phyloP scores from a whole-genome alignment of 2,329 filamentous ascomycete species.

The Monilinia vaccinii-corymbosi region DNA sequence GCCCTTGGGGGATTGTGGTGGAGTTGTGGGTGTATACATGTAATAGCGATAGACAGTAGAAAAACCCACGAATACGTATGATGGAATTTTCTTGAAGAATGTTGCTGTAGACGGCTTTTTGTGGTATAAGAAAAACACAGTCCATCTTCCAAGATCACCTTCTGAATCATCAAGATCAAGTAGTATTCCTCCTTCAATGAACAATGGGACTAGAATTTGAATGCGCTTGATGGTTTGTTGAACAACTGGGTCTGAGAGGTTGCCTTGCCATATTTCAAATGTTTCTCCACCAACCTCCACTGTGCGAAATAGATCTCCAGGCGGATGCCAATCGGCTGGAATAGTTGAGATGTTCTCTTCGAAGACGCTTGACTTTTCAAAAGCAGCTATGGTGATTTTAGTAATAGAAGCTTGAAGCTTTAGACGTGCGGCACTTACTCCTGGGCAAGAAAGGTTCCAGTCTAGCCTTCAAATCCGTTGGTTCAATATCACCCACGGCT shows the following conservation, averaged over 20 bases:
- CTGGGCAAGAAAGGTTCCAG: slow-evolving; percentile 52
- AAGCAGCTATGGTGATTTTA: slow-evolving; percentile 45
- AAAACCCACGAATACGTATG: slow-evolving; percentile 83
- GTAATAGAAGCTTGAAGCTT: neutral
- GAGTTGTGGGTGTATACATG: slow-evolving; percentile 44
- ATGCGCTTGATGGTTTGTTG: slow-evolving; percentile 67
- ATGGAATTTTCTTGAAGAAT: slow-evolving; percentile 33
- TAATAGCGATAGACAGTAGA: slow-evolving; percentile 86
- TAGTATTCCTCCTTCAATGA: slow-evolving; percentile 85
- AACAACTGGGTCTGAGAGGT: slow-evolving; percentile 59
- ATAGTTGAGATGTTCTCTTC: slow-evolving; percentile 43
- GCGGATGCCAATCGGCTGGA: slow-evolving; percentile 53
- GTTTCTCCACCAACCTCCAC: slow-evolving; percentile 52
- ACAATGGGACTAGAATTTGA: slow-evolving; percentile 75
- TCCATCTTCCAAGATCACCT: slow-evolving; percentile 73
- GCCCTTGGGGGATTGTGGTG: slow-evolving; percentile 32
- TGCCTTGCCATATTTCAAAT: slow-evolving; percentile 81
- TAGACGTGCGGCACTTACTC: slow-evolving; percentile 36
- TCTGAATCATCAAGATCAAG: slow-evolving; percentile 60
- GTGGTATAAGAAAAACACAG: slow-evolving; percentile 77
- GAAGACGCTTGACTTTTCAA: slow-evolving; percentile 53
- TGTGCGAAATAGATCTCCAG: slow-evolving; percentile 60
- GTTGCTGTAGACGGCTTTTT: slow-evolving; percentile 39
- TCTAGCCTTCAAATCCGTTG: slow-evolving; percentile 58
- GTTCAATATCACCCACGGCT: slow-evolving; percentile 55